phyloP scores from a whole-genome alignment of 805 yeast species.

The Priceomyces haplophilus region DNA sequence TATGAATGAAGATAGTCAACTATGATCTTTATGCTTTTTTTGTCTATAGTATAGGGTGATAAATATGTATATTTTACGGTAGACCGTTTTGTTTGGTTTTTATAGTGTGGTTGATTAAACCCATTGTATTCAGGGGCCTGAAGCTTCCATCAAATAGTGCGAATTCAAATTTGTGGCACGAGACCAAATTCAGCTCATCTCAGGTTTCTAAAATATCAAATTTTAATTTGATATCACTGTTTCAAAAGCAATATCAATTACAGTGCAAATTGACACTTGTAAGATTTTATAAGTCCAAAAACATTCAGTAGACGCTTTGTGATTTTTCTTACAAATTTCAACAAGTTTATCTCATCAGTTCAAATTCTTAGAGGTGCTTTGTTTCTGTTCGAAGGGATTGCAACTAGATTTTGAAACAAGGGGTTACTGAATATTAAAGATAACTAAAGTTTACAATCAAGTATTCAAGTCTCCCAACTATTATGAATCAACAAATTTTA shows the following conservation, averaged over 20 bases:
- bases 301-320: no score
- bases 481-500: neutral
- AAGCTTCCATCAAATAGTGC: constrained; percentile 1
- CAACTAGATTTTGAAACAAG: neutral
- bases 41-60: neutral
- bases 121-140: neutral
- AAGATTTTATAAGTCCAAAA: no score
- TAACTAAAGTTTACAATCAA: neutral
- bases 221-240: neutral
- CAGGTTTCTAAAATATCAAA: constrained; percentile 1
- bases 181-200: constrained; percentile 6
- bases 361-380: no score
- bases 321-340: no score
- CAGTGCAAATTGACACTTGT: no score
- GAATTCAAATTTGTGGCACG: constrained; percentile 3
- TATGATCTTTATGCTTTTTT: neutral
- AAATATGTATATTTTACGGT: neutral
- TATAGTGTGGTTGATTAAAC: neutral
- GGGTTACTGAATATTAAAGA: neutral
- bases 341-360: no score
- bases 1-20: neutral
- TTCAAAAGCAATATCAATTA: neutral
- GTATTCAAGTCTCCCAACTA: neutral
- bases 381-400: neutral
- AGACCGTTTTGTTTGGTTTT: neutral